Percentiles rank a stretch among this genome's conserved stretches.
Evolutionary conservation across 2,329 filamentous ascomycete species (phyloP).

Genomic region (Colletotrichum sp.): DNA sequence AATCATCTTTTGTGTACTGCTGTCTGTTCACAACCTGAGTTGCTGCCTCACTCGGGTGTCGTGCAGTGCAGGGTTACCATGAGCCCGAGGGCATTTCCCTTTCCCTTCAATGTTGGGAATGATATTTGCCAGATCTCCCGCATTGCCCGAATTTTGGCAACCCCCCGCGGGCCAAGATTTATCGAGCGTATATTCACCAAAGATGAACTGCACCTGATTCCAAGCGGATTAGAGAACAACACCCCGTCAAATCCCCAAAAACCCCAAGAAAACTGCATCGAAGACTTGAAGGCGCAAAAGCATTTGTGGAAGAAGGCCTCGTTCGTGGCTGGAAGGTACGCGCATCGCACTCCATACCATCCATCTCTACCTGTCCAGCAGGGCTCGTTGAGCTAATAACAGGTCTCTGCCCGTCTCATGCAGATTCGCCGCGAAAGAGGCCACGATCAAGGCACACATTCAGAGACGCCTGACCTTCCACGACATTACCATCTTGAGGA

Average conservation of each 20-base stretch:
- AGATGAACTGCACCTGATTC: slow-evolving; percentile 37
- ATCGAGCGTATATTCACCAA: slow-evolving; percentile 51
- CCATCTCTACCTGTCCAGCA: not conserved
- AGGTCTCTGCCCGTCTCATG: not conserved
- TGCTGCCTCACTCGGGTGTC: not conserved
- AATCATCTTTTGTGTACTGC: not conserved
- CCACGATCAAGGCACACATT: slow-evolving; percentile 73
- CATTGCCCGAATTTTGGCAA: slow-evolving; percentile 62
- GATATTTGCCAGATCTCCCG: slow-evolving; percentile 78
- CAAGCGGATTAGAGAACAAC: slow-evolving; percentile 18
- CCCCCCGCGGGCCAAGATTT: slow-evolving; percentile 46
- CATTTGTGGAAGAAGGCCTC: slow-evolving; percentile 41
- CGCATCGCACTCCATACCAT: too few relatives aligned
- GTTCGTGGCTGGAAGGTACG: slow-evolving; percentile 50
- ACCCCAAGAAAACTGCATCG: not conserved
- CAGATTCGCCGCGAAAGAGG: slow-evolving; percentile 77
- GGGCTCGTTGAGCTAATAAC: not conserved
- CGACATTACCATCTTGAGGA: slow-evolving; percentile 54
- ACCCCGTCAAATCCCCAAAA: not conserved
- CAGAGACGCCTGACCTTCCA: slow-evolving; percentile 65
- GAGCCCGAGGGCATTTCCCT: slow-evolving; percentile 55
- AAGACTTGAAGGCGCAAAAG: slow-evolving; percentile 9
- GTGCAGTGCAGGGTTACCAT: not conserved
- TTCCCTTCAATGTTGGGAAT: slow-evolving; percentile 73
- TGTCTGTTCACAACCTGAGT: not conserved